Evolutionary conservation across 2,329 filamentous ascomycete genomes (phyloP), one percentile per base, ranked within the genome.

Genomic region (Xylaria sp.): DNA sequence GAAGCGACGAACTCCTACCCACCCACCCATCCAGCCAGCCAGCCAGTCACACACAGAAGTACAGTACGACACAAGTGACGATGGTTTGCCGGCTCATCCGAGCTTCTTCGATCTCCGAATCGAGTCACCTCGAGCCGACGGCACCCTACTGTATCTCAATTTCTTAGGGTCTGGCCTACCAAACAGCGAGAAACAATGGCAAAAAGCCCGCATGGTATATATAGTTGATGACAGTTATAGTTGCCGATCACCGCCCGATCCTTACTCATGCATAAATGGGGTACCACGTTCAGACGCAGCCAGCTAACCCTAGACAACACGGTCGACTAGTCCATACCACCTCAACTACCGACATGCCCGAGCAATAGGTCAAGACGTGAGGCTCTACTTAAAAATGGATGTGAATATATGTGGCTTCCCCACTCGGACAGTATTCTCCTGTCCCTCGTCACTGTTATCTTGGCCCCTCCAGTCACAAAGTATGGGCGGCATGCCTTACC

Each of bases 351-450:
- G 62, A 65, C 62, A 56, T 49, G 37, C 38, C 57, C 54, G 38
- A 40, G 38, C 38, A 43, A 47, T 28, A 28, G 43, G 35, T 33
- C 17, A 33, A n/a, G 28, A 51, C 15, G 40, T 61, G 61, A 64
- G 61, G 61, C 58, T 64, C 61, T 51, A 43, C n/a, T n/a, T n/a
- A n/a, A n/a, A n/a, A 50, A 64, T 57, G 57, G 57, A 50, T 57
- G 40, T 57, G n/a, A n/a, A n/a, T n/a, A n/a, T n/a, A n/a, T n/a
- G n/a, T 9, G 5, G 31, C 42, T 50, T 25, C 57, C 56, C 61
- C 61, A 63, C 61, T 11, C 23, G 50, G 50, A 51, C 54, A 37
- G 37, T 28, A 49, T 56, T 28, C 35, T 35, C 37, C 38, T 25
- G 14, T 42, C 17, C n/a, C 17, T 52, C 37, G 25, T 54, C 49